These are phyloP conservation scores for Chlorella vulgaris DNA, from an alignment of 139 green algal species.

Conservation along the genomic window DNA sequence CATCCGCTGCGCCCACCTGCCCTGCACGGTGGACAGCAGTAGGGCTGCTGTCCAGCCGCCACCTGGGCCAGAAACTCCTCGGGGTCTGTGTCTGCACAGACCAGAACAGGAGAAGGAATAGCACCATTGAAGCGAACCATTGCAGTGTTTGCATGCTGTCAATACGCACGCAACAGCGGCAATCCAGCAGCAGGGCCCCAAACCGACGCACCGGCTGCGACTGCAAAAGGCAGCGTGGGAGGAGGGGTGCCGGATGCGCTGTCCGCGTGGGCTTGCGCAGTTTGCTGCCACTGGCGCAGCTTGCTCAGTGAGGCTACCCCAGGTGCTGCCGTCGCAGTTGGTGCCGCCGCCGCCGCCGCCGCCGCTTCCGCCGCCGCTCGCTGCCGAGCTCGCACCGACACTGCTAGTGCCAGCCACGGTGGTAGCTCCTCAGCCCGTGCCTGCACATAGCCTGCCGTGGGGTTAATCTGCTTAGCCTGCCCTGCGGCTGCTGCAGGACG, in stretches of 20 bases:
- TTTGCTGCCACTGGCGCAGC: constrained; percentile 6
- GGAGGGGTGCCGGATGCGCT: background rate
- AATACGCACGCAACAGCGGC: background rate
- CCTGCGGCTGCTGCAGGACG: background rate
- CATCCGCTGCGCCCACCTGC: background rate
- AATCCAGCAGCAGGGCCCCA: background rate
- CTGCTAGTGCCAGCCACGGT: constrained; percentile 11
- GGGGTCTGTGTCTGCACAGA: background rate
- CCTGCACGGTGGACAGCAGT: constrained; percentile 22
- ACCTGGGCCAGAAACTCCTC: background rate
- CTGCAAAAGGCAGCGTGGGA: background rate
- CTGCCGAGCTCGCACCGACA: background rate
- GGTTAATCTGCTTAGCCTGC: too few species aligned
- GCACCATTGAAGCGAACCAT: background rate
- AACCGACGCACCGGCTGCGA: background rate
- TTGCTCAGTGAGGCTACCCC: background rate
- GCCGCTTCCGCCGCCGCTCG: background rate
- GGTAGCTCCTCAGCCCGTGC: constrained; percentile 3
- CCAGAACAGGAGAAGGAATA: too few species aligned
- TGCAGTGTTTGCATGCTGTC: background rate
- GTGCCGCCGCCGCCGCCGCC: too few species aligned
- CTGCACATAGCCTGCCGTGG: background rate
- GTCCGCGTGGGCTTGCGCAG: background rate
- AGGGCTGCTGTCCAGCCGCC: constrained; percentile 1
- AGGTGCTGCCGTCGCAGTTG: background rate